These are phyloP conservation scores for Phytophthora aleatoria DNA, from an alignment of 352 stramenopile genomes.

Conservation along the genomic window DNA sequence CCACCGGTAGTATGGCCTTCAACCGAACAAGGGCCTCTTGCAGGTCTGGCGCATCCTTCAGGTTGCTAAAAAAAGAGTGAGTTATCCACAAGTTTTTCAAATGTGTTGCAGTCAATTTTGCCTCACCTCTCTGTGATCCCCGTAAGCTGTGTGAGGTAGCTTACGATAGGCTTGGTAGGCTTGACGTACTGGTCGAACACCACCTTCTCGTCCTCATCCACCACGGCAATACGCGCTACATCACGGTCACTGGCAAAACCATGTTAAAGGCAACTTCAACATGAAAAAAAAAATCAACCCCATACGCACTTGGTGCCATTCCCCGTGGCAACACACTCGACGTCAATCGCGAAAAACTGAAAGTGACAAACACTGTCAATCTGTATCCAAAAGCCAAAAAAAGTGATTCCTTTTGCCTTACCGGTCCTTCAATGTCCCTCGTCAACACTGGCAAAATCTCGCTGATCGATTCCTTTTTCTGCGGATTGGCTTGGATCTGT, in stretches of 20 bases:
- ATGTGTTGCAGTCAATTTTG: not conserved
- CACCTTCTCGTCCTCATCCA: conserved; percentile 88
- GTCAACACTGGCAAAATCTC: conserved; percentile 80
- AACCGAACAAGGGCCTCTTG: conserved; percentile 78
- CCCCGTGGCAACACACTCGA: conserved; percentile 93
- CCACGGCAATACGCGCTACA: conserved; percentile 89
- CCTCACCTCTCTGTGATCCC: conserved; percentile 78
- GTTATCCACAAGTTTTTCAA: not conserved
- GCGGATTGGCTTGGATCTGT: conserved; percentile 72
- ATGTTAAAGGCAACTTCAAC: not conserved
- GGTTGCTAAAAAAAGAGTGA: conserved; percentile 41
- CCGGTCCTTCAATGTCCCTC: conserved; percentile 77
- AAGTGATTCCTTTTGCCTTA: conserved; percentile 25
- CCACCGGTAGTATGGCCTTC: conserved; percentile 70
- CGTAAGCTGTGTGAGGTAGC: conserved; percentile 92
- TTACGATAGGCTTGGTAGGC: conserved; percentile 84
- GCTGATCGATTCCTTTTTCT: conserved; percentile 74
- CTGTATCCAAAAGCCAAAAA: not conserved
- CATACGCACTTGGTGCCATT: conserved; percentile 67
- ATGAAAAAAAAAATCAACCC: conserved; percentile 1
- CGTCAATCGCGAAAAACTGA: conserved; percentile 93
- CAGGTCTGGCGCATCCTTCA: conserved; percentile 70
- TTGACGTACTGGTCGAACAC: conserved; percentile 90
- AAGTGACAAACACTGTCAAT: not conserved
- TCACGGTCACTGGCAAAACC: conserved; percentile 73